Percentiles rank a stretch among this genome's conserved stretches.
Conservation (phyloP, 2,329 filamentous ascomycete genomes). For the Aspergillus jensenii region DNA sequence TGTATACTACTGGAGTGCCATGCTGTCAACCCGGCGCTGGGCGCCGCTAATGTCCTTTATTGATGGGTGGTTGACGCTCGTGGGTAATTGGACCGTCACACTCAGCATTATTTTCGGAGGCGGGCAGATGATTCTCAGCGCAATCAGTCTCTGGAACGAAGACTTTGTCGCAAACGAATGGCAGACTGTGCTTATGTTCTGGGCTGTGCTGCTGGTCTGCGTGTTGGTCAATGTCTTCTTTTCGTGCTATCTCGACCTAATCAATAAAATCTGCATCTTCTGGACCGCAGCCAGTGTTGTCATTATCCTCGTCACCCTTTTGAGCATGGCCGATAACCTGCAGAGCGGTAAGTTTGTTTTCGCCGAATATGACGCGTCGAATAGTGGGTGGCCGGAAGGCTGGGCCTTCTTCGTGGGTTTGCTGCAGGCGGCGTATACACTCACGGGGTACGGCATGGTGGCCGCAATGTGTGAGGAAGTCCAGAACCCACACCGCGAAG, state of each 20-base stretch:
- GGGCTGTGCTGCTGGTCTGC: conserved; percentile 67
- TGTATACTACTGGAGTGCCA: conserved; percentile 71
- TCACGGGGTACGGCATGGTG: conserved; percentile 66
- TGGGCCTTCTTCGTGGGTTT: conserved; percentile 74
- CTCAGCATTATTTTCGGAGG: conserved; percentile 71
- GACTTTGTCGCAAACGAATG: conserved; percentile 66
- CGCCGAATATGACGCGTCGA: conserved; percentile 65
- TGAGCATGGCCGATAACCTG: conserved; percentile 59
- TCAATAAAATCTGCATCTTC: conserved; percentile 72
- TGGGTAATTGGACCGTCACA: conserved; percentile 71
- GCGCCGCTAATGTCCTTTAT: conserved; percentile 68
- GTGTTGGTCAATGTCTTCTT: conserved; percentile 66
- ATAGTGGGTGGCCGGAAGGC: conserved; percentile 65
- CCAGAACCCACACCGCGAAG: conserved; percentile 66
- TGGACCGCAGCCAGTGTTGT: conserved; percentile 68
- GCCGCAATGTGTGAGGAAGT: conserved; percentile 73
- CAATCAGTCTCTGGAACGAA: conserved; percentile 67
- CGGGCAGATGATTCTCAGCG: conserved; percentile 66
- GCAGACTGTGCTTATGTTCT: conserved; percentile 71
- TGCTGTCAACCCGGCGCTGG: conserved; percentile 65
- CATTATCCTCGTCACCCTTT: conserved; percentile 64
- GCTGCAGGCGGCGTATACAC: conserved; percentile 58
- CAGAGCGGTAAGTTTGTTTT: conserved; percentile 66
- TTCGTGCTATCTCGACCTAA: conserved; percentile 62
- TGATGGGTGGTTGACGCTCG: conserved; percentile 69